Evolutionary conservation across 202 grass and related monocot genomes (phyloP), one percentile per base, ranked within the genome.

Genomic region (Alloteropsis angusta): DNA sequence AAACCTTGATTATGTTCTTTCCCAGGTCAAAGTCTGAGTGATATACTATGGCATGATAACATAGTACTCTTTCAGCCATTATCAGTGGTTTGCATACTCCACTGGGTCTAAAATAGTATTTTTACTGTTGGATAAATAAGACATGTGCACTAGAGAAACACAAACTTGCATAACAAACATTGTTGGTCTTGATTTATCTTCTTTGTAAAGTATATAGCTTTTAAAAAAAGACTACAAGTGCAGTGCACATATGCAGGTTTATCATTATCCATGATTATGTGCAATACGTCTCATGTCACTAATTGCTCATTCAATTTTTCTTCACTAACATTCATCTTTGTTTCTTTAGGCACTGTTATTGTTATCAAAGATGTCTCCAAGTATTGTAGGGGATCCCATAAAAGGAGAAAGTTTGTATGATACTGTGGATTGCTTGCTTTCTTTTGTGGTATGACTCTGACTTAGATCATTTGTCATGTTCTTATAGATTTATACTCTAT

Each of bases 361-460:
- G 46, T 25, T 65, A 53, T 67, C 60, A 25, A 79, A 79, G 32
- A 55, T 79, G 5, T 68, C 61, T 15, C 34, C 76, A 0, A 15
- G 22, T 67, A 7, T 79, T 23, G 60, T 66, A 0, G 44, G 35
- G 30, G 76, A 79, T 0, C 59, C 59, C 3, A 23, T 65, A 19
- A 35, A 37, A 39, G 43, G 4, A 26, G 18, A 79, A 32, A 49
- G n/a, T 4, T 22, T 79, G 8, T 79, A 65, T 16, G 34, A 79
- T 17, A 60, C 60, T 4, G 76, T 79, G 23, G 62, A 79, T 54
- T 79, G 60, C 46, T 4, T 79, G 2, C 62, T 79, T 53, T 79
- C 76, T 25, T 66, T 26, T 25, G 13, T 65, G 76, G 76, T 79
- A 74, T n/a, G 30, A 19, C 68, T 66, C 1, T 21, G 0, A 1